Conservation (phyloP, 495 filamentous ascomycete species). For the Aspergillus campestris region DNA sequence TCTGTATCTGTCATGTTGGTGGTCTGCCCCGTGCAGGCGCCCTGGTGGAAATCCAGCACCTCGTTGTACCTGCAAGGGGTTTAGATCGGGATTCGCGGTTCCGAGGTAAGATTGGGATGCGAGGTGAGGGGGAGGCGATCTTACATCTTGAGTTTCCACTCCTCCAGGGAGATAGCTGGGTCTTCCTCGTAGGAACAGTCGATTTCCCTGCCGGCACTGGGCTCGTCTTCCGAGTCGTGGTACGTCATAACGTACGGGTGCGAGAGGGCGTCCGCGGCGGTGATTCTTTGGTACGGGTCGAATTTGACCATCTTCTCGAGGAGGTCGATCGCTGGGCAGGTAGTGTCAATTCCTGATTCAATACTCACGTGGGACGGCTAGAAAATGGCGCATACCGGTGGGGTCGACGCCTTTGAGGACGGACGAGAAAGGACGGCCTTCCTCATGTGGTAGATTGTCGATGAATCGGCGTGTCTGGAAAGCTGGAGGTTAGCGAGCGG, state of each 20-base stretch:
- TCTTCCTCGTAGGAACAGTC: constrained; percentile 99
- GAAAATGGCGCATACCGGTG: constrained; percentile 48
- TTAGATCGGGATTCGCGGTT: constrained; percentile 5
- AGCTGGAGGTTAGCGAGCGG: background rate
- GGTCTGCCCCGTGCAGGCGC: background rate
- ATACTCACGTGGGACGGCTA: background rate
- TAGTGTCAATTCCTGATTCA: background rate
- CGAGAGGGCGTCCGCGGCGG: constrained; percentile 69
- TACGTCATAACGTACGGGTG: constrained; percentile 91
- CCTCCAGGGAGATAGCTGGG: constrained; percentile 79
- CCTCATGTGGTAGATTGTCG: constrained; percentile 85
- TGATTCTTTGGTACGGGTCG: constrained; percentile 82
- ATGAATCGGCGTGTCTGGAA: constrained; percentile 84
- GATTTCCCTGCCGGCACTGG: constrained; percentile 88
- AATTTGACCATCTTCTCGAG: constrained; percentile 95
- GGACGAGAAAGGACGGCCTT: constrained; percentile 74
- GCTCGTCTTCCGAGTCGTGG: constrained; percentile 93
- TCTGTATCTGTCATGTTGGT: too few relatives aligned
- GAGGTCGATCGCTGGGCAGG: constrained; percentile 67
- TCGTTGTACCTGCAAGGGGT: constrained; percentile 74
- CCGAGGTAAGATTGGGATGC: background rate
- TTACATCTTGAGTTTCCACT: constrained; percentile 99
- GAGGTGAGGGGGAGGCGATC: background rate
- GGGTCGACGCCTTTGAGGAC: constrained; percentile 93
- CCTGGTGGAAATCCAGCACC: constrained; percentile 81